Conservation (phyloP, 371 early-diverging fungal species). For the Mortierella sp. region DNA sequence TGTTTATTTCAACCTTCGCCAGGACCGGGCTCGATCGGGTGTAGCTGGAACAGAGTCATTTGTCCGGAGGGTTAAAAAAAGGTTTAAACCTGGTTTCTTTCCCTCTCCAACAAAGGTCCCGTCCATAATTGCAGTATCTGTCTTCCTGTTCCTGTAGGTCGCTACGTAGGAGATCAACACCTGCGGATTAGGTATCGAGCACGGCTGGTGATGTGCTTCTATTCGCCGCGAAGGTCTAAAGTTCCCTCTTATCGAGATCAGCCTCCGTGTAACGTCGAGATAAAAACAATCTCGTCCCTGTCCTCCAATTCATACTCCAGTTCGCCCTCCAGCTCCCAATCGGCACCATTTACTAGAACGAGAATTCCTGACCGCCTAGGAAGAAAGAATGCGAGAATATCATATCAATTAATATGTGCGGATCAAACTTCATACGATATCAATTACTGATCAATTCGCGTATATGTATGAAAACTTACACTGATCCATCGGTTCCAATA, state of each 20-base stretch:
- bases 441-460: not conserved
- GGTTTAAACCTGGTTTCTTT: not conserved
- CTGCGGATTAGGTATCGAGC: not conserved
- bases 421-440: not conserved
- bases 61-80: not conserved
- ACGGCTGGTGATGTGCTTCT: not conserved
- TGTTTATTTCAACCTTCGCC: too few relatives aligned
- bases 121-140: not conserved
- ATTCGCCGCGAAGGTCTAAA: not conserved
- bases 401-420: not conserved
- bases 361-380: constrained; percentile 94
- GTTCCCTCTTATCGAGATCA: constrained; percentile 44
- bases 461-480: constrained; percentile 64
- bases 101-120: not conserved
- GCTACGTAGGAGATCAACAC: not conserved
- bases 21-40: not conserved
- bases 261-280: constrained; percentile 97
- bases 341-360: constrained; percentile 94
- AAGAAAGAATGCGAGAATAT: constrained; percentile 9
- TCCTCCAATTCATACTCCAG: constrained; percentile 84
- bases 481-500: constrained; percentile 81
- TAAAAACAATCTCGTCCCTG: constrained; percentile 91
- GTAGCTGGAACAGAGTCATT: not conserved
- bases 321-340: constrained; percentile 97
- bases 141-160: not conserved